Base-by-base conservation (phyloP, 768 basidiomycete genomes). In the Sarcodon aspratus region DNA sequence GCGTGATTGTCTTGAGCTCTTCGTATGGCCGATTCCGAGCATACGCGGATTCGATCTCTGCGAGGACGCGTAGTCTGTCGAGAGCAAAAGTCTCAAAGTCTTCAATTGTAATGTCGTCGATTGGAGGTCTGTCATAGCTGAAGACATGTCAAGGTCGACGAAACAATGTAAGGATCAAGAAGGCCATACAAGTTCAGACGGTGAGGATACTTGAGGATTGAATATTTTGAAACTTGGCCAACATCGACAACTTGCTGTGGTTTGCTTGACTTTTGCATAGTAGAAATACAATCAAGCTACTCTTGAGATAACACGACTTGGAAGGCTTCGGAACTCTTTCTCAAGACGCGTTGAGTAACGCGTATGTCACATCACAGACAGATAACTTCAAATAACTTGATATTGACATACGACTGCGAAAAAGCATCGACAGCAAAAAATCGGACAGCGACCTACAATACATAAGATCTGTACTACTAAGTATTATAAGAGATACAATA, bases 11-110 rank as follows among this genome's bases (percentile, higher is more conserved):
- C 64, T 73, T 80, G 47, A 89, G 70, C 51, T 94, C 93, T 4
- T 86, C 82, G 72, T 75, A 82, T n/a, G 82, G 63, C 37, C 88
- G 70, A 59, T 92, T 91, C 33, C 92, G 84, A 9, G 82, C 86
- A 52, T 80, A 78, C 4, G 86, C 91, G 1, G 93, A 83, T 59
- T 95, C 92, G 48, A 96, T 94, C 61, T 94, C 91, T 12, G 87
- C 85, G 13, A 96, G 75, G 13, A 96, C 74, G 27, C 90, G 80
- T 33, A 99, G 74, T 35, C 96, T 72, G 55, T 95, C 81, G 17
- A 99, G 72, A 0, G 96, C 96, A 60, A 76, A 88, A 3, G 75
- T 82, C 62, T 99, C 96, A 56, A 99, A 99, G 54, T 97, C 88
- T 62, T 98, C 96, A 13, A 98, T 71, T 1, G 92, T 92, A 15